These are phyloP conservation scores for Nannochloropsis gaditana DNA, from an alignment of 108 stramenopile species.

Conservation along the genomic window DNA sequence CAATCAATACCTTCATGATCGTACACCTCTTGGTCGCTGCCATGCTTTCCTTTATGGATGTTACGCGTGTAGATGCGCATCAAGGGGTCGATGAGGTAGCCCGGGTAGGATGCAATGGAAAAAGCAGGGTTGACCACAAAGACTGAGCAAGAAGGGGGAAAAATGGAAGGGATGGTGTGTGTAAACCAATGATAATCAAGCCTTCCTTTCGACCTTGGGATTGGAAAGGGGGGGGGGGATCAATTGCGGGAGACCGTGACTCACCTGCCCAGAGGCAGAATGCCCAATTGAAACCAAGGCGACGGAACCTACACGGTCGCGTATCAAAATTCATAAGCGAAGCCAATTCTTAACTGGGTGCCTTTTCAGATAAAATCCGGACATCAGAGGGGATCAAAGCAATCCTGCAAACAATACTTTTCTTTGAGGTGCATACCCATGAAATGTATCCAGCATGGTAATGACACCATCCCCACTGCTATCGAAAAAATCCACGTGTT, in stretches of 20 bases:
- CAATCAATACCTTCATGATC: background rate
- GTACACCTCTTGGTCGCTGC: background rate
- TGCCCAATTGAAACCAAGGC: background rate
- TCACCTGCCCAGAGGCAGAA: background rate
- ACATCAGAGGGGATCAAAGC: no score
- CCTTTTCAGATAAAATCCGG: no score
- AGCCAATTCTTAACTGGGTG: no score
- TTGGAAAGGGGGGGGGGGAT: background rate
- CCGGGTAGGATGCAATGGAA: background rate
- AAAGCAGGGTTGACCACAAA: background rate
- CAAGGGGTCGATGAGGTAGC: background rate
- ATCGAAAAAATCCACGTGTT: background rate
- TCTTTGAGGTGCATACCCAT: background rate
- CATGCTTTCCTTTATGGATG: background rate
- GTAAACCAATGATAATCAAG: no score
- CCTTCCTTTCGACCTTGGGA: background rate
- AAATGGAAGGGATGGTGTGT: background rate
- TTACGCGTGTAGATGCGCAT: background rate
- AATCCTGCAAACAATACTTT: no score
- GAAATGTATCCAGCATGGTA: background rate
- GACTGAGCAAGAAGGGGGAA: background rate
- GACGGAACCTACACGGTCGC: background rate
- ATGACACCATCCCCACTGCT: background rate
- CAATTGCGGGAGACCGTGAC: background rate
- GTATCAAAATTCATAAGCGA: no score